Evolutionary conservation across 768 basidiomycete species (phyloP), one percentile per base, ranked within the genome.

Genomic region (Pulveroboletus sp.): DNA sequence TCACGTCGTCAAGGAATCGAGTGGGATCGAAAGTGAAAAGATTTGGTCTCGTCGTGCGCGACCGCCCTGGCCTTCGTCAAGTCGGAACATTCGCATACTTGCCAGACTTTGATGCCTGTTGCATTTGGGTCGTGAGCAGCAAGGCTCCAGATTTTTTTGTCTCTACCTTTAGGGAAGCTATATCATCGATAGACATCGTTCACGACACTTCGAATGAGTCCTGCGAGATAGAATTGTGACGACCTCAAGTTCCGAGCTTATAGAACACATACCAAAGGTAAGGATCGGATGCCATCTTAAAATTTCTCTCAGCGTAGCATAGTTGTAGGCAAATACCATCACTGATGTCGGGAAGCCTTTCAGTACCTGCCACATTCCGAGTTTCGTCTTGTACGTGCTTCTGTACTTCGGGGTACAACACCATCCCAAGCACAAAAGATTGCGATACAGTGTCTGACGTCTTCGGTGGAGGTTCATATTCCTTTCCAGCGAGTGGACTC

Each of bases 161-260:
- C n/a, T 42, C 34, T 38, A 44, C 49, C 49, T 31, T 38, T 43
- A 5, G 49, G 42, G 43, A 50, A 30, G 17, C 26, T 43, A 37
- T 50, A 50, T 26, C 49, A 42, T 20, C 43, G 43, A 17, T 50
- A 50, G 19, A 50, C 14, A 19, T 45, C 49, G 30, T 45, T 35
- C 10, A 32, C n/a, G 34, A 44, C 43, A 3, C 49, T 50, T 38
- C 49, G 43, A 29, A 45, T 43, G 9, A 50, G 6, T 11, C 43
- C 49, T 50, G n/a, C 32, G n/a, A n/a, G n/a, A 27, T 13, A 16
- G 9, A 13, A 12, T 29, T 12, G 14, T 12, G 26, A 24, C 26
- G 7, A 38, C 20, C 23, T 20, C 13, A 19, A 14, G 19, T 14
- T 2, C 14, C 43, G 6, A n/a, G 17, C 1, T 13, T 30, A 32